A percentile compares a stretch with the other conserved stretches of the same genome.
Evolutionary conservation across 257 asterid genomes (phyloP).

Genomic region (Petunia axillaris): DNA sequence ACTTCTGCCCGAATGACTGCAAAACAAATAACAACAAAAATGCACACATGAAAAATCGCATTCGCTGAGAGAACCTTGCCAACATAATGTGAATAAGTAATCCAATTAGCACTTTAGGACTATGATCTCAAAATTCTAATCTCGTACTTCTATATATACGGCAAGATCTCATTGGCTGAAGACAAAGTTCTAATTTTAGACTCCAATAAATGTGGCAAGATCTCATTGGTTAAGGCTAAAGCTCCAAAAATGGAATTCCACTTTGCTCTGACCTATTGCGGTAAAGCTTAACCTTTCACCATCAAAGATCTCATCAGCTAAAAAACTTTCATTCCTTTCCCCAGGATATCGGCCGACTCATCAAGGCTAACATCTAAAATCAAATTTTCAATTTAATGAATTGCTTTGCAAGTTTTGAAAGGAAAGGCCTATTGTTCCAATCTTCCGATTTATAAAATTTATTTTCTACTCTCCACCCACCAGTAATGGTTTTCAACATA

Average conservation of each 20-base stretch:
- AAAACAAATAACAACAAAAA: not conserved
- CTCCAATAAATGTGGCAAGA: not conserved
- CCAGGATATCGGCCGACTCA: not conserved
- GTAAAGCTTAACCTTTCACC: not conserved
- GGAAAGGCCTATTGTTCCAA: conserved; percentile 10
- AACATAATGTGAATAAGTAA: not conserved
- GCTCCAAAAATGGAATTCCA: not conserved
- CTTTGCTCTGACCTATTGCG: not conserved
- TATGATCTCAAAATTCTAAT: not conserved
- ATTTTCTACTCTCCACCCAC: conserved; percentile 9
- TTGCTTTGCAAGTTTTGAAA: not conserved
- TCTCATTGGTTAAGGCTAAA: not conserved
- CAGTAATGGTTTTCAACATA: not conserved
- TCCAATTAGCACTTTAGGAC: not conserved
- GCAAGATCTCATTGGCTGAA: not conserved
- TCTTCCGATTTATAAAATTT: not conserved
- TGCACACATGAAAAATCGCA: not conserved
- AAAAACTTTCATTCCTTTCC: not conserved
- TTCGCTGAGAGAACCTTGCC: conserved; percentile 2
- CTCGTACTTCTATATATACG: not conserved
- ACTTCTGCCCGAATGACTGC: conserved; percentile 81
- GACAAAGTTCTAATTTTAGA: not conserved
- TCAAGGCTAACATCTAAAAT: conserved; percentile 13
- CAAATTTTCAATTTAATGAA: conserved; percentile 6
- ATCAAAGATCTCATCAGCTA: not conserved